Conservation (phyloP, 1,284 basidiomycete species). For the Coniophora puteana region DNA sequence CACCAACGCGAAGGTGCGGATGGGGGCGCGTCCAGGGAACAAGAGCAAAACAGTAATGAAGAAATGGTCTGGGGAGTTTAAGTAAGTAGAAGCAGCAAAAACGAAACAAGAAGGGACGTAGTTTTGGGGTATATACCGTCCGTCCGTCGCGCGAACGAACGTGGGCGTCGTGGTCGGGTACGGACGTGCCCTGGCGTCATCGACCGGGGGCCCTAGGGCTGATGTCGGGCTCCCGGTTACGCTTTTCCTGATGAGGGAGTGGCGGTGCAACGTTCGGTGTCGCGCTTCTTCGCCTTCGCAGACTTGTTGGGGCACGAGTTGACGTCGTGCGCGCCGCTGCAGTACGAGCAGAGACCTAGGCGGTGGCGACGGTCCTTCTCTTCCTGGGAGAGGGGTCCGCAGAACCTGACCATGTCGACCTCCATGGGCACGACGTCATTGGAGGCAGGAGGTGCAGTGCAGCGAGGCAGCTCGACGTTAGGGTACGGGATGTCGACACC, state of each 20-base stretch:
- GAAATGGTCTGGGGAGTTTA: constrained; percentile 27
- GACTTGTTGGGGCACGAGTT: constrained; percentile 25
- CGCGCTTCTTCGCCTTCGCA: constrained; percentile 10
- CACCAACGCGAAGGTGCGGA: constrained; percentile 28
- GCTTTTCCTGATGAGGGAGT: constrained; percentile 28
- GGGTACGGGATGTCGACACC: too few relatives aligned
- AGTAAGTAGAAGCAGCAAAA: constrained; percentile 11
- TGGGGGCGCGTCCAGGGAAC: constrained; percentile 26
- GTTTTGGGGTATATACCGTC: constrained; percentile 11
- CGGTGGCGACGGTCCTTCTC: too few relatives aligned
- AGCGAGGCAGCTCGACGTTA: background rate
- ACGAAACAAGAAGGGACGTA: constrained; percentile 12
- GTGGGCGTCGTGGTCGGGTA: too few relatives aligned
- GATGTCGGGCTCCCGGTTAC: too few relatives aligned
- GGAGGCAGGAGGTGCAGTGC: too few relatives aligned
- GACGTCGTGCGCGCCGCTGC: constrained; percentile 17
- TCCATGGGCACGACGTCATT: constrained; percentile 20
- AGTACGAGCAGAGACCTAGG: too few relatives aligned
- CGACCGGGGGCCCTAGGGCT: too few relatives aligned
- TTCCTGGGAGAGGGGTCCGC: constrained; percentile 18
- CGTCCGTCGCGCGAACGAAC: constrained; percentile 11
- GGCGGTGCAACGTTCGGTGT: constrained; percentile 6
- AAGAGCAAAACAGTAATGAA: constrained; percentile 28
- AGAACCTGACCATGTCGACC: constrained; percentile 15
- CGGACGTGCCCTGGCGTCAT: too few relatives aligned